A percentile compares a stretch with the other conserved stretches of the same genome.
Evolutionary conservation across 192 early-diverging fungal species (phyloP).

Genomic region (Podila epigama): DNA sequence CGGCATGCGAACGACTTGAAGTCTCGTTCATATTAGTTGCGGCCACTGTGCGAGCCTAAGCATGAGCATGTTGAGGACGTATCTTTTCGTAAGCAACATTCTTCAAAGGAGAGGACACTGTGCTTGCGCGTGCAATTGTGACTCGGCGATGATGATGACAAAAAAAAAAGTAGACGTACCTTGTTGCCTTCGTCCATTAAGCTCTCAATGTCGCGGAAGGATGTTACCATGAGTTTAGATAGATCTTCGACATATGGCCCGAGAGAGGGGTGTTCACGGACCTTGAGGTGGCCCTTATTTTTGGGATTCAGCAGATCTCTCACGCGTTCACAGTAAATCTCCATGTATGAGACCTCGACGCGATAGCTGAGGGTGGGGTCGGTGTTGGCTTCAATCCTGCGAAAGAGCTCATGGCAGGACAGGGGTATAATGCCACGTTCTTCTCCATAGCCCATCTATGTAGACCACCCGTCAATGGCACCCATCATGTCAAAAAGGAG

Average conservation of each 20-base stretch:
- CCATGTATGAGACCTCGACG: constrained; percentile 89
- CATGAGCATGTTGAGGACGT: neutral
- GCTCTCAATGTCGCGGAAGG: constrained; percentile 69
- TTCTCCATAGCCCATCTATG: constrained; percentile 72
- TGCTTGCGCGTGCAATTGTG: no score
- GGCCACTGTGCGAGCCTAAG: constrained; percentile 85
- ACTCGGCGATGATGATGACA: no score
- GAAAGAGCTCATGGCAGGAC: constrained; percentile 83
- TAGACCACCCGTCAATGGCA: neutral
- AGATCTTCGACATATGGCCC: constrained; percentile 95
- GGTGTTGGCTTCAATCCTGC: constrained; percentile 56
- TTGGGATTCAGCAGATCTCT: constrained; percentile 82
- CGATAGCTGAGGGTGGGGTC: constrained; percentile 60
- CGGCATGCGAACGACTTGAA: constrained; percentile 88
- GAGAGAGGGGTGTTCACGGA: constrained; percentile 80
- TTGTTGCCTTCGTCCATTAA: constrained; percentile 87
- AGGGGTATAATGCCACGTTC: constrained; percentile 89
- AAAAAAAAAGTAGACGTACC: no score
- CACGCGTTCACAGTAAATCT: constrained; percentile 91
- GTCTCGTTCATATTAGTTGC: constrained; percentile 95
- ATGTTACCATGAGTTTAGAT: constrained; percentile 82
- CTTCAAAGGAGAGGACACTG: no score
- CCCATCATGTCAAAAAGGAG: no score
- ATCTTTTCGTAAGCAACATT: no score
- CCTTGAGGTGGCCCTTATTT: constrained; percentile 76